Base-by-base conservation (phyloP, 1,284 basidiomycete genomes). In the Cryptococcus hybrid region DNA sequence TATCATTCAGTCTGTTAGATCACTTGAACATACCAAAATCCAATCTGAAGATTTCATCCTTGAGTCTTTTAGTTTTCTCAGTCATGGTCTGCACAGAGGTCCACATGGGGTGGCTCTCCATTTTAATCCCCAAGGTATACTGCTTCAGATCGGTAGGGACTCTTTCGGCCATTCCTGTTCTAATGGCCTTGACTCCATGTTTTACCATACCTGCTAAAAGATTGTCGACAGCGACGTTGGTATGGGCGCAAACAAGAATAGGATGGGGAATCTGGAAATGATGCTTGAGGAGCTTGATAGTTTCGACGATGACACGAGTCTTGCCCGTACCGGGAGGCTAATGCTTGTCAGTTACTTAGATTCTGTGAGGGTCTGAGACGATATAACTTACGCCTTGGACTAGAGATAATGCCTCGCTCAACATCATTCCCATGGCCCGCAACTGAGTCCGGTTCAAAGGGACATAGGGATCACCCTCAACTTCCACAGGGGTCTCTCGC, bases 321-420 rank as follows among this genome's bases (percentile, higher is more conserved):
- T 97, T 97, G 48, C 93, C 68, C 0, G 93, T 97, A n/a, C 93
- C 93, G 5, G 93, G 93, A 24, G 93, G 93, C 87, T 91, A 63
- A 30, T 51, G 38, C 39, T 43, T 54, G 49, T 55, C 50, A 57
- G 36, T 36, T 55, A 11, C 24, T 46, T 57, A 52, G 52, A 13
- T 6, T 37, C 7, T 13, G 38, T 36, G 8, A 9, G 15, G 18
- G 18, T 52, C 12, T 24, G 7, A 34, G 13, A 45, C 35, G 15
- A 38, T 39, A 24, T 49, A 40, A 80, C 86, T 71, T 73, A 91
- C 90, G 12, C 93, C 93, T 78, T 96, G 93, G 18, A 96, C 85
- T 24, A 96, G 80, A 70, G 88, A 89, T 40, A 92, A 76, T 37
- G 85, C 80, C 65, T 92, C 83, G 5, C 85, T 84, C 47, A 96